Percentiles rank a stretch among this genome's conserved stretches.
These are phyloP conservation scores for Macrophomina pseudophaseolina DNA, from an alignment of 2,329 filamentous ascomycete genomes.

Conservation along the genomic window DNA sequence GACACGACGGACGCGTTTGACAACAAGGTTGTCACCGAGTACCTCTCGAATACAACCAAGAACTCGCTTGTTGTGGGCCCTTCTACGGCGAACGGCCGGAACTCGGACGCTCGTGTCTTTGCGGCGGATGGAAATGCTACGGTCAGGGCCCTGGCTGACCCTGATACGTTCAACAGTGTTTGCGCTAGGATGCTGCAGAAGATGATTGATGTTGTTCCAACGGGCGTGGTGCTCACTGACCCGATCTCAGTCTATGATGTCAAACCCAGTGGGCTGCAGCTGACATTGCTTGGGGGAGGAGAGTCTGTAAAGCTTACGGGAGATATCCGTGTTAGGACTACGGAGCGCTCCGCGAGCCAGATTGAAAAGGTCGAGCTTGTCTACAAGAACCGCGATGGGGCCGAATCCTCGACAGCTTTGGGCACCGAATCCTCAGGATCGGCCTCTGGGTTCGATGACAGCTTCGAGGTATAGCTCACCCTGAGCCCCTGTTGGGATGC, in stretches of 20 bases:
- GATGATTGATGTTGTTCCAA: constrained; percentile 67
- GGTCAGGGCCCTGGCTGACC: constrained; percentile 54
- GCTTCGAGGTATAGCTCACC: constrained; percentile 55
- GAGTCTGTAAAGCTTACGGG: constrained; percentile 58
- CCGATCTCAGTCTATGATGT: constrained; percentile 62
- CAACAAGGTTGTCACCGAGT: constrained; percentile 63
- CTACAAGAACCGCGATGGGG: constrained; percentile 63
- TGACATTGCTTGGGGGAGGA: constrained; percentile 58
- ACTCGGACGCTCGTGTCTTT: constrained; percentile 64
- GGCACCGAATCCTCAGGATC: constrained; percentile 54
- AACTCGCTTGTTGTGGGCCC: constrained; percentile 63
- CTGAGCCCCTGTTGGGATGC: background rate
- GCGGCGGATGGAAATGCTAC: constrained; percentile 62
- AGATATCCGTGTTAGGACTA: constrained; percentile 63
- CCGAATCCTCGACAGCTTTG: constrained; percentile 55
- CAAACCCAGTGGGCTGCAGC: constrained; percentile 64
- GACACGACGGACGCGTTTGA: constrained; percentile 60
- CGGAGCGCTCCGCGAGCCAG: constrained; percentile 43
- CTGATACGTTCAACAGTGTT: constrained; percentile 51
- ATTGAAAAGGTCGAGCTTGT: constrained; percentile 58
- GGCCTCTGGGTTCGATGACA: constrained; percentile 64
- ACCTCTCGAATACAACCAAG: constrained; percentile 58
- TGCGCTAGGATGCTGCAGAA: constrained; percentile 62
- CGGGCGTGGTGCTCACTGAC: constrained; percentile 56
- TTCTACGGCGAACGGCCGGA: constrained; percentile 50